Base-by-base conservation (phyloP, 495 filamentous ascomycete genomes). In the Hypoxylon subgilvum region DNA sequence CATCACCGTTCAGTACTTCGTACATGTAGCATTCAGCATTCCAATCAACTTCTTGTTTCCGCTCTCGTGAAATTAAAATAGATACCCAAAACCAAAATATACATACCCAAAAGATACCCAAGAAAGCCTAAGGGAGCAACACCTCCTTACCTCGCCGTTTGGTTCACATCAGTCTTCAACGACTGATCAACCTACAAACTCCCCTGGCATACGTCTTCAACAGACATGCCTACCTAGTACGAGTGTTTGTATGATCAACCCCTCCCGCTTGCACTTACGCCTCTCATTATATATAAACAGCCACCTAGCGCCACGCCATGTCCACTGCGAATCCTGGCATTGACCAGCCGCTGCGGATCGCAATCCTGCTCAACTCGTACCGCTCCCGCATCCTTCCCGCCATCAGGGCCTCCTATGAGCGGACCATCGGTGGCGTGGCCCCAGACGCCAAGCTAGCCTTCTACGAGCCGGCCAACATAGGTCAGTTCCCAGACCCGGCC, bases 281-380 rank as follows among this genome's bases (percentile, higher is more conserved):
- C 22, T 9, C 34, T 19, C 34, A 10, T 8, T 17, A 17, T 43
- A 22, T 17, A 13, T 13, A 16, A 14, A 12, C 2, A 28, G n/a
- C n/a, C 28, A 49, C 35, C 32, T 58, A 45, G 47, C 23, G 27
- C 23, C 21, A 22, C 50, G 46, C 47, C 31, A 56, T 57, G 53
- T 49, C 35, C 43, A 49, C 19, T 18, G 41, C 43, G 16, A 55
- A 35, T 9, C 17, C 51, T 18, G 59, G 42, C 17, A 23, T 35
- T 30, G 53, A 49, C 25, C 52, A 36, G 30, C 43, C 65, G 14
- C 35, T 63, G 10, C 66, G 65, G 48, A 74, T 80, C 57, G 78
- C 76, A 59, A 68, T 81, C 61, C 63, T 79, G 13, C 69, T 78
- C 19, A 79, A 79, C 66, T 74, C 70, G 30, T 76, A 70, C 64